These are phyloP conservation scores for Talaromyces sp. DNA, from an alignment of 2,329 filamentous ascomycete genomes.

Conservation along the genomic window DNA sequence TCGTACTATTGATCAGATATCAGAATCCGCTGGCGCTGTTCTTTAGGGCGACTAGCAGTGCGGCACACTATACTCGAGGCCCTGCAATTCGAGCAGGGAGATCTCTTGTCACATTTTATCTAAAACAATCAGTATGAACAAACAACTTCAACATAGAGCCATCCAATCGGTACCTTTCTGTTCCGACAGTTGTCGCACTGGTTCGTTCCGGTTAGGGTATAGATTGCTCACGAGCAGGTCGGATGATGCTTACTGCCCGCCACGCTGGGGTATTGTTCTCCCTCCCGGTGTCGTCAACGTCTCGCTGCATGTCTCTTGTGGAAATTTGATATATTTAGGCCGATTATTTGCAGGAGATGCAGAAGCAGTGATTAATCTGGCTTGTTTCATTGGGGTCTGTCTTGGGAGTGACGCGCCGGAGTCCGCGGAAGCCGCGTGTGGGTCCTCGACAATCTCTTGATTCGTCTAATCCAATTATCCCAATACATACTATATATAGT, in stretches of 20 bases:
- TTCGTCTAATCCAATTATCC: background rate
- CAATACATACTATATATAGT: background rate
- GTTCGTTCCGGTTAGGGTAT: background rate
- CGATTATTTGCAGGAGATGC: background rate
- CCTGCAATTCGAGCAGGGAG: slow-evolving; percentile 38
- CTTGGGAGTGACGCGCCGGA: background rate
- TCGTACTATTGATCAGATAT: slow-evolving; percentile 40
- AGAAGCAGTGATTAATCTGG: background rate
- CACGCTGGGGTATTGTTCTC: slow-evolving; percentile 6
- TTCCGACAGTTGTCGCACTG: slow-evolving; percentile 15
- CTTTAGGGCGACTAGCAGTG: slow-evolving; percentile 31
- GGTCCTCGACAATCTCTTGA: background rate
- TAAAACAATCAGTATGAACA: slow-evolving; percentile 13
- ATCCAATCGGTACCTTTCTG: slow-evolving; percentile 11
- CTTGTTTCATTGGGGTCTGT: background rate
- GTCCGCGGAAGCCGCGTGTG: slow-evolving; percentile 5
- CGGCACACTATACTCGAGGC: slow-evolving; percentile 32
- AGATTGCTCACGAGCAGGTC: background rate
- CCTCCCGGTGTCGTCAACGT: slow-evolving; percentile 1
- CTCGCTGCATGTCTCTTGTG: slow-evolving; percentile 2
- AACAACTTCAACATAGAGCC: background rate
- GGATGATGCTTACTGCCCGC: slow-evolving; percentile 11
- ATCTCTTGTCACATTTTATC: slow-evolving; percentile 39
- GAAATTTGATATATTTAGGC: background rate
- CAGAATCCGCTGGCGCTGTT: slow-evolving; percentile 35